phyloP scores from a whole-genome alignment of 345 rosid genomes.

The Angophora floribunda region DNA sequence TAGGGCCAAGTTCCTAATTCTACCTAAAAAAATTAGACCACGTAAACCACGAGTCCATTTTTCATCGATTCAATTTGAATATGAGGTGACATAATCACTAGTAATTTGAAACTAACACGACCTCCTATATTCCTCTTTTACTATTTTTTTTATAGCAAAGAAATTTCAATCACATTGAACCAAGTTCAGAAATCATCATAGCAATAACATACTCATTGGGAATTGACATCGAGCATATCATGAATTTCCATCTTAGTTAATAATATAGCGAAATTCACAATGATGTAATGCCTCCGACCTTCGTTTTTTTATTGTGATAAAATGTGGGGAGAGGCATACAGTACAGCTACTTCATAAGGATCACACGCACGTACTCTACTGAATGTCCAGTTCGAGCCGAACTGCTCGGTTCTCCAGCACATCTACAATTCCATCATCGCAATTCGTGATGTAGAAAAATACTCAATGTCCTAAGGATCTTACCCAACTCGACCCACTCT shows the following conservation, averaged over 20 bases:
- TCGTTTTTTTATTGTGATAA: not conserved
- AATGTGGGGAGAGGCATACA: not conserved
- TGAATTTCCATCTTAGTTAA: not conserved
- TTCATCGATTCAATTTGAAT: not conserved
- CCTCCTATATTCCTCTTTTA: not conserved
- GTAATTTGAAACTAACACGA: not conserved
- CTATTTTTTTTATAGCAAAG: not conserved
- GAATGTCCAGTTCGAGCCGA: not conserved
- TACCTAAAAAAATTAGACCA: not conserved
- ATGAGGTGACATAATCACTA: not conserved
- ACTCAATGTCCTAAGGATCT: not conserved
- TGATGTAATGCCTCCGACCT: not conserved
- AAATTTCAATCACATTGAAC: not conserved
- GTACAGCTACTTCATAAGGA: not conserved
- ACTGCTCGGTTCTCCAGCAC: not conserved
- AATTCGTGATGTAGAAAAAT: not conserved
- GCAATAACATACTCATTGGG: not conserved
- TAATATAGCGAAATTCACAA: not conserved
- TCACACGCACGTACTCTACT: not conserved
- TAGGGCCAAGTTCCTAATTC: not conserved
- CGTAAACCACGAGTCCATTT: not conserved
- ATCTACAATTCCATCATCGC: not conserved
- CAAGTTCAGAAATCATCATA: not conserved
- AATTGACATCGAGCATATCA: not conserved
- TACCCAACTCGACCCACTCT: not conserved